Evolutionary conservation across 106 monocot genomes (phyloP).

Genomic region (Allium cepa): DNA sequence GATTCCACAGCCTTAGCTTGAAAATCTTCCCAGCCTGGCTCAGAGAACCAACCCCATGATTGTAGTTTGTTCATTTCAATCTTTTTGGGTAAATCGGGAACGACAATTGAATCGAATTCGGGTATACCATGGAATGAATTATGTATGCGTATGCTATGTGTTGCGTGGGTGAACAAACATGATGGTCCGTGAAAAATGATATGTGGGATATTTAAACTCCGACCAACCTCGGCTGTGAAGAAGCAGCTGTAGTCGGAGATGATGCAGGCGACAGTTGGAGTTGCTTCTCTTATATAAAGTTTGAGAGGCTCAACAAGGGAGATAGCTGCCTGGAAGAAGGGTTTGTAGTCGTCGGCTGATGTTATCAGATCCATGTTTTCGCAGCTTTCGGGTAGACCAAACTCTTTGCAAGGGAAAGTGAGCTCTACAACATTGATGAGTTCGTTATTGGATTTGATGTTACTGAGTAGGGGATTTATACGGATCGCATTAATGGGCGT

Average conservation of each 20-base stretch:
- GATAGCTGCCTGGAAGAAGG: not conserved
- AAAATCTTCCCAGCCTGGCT: not conserved
- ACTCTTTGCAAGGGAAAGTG: not conserved
- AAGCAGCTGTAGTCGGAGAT: not conserved
- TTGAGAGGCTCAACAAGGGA: not conserved
- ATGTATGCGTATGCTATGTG: too few species aligned
- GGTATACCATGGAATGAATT: too few species aligned
- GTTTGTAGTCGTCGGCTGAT: not conserved
- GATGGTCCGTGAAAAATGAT: not conserved
- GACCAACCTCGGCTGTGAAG: not conserved
- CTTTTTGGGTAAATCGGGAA: slow-evolving; percentile 1
- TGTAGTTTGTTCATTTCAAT: not conserved
- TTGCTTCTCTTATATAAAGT: not conserved
- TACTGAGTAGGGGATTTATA: not conserved
- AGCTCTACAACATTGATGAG: slow-evolving; percentile 1
- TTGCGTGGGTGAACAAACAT: not conserved
- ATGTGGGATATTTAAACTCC: not conserved
- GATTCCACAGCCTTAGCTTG: not conserved
- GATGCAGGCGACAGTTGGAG: not conserved
- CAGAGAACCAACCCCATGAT: not conserved
- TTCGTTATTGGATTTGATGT: not conserved
- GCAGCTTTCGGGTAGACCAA: slow-evolving; percentile 13
- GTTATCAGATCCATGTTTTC: slow-evolving; percentile 11
- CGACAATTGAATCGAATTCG: not conserved
- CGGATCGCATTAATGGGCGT: not conserved